phyloP scores from a whole-genome alignment of 148 eudicot species.

The Fagopyrum tataricum region DNA sequence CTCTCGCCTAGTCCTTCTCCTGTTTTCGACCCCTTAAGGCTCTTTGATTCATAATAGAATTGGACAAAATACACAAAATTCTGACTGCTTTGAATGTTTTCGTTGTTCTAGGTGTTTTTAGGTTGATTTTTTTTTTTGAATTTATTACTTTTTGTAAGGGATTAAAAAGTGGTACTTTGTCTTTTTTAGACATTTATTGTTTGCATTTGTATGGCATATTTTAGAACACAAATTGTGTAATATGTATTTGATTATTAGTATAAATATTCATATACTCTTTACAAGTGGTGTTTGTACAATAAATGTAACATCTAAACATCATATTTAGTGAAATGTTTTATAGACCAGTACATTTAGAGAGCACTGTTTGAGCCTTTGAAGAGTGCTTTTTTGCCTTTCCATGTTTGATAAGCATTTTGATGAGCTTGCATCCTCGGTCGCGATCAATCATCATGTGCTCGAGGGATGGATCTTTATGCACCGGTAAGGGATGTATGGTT shows the following conservation, averaged over 20 bases:
- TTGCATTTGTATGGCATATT: not conserved
- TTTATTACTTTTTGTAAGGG: not conserved
- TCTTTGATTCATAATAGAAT: conserved; percentile 27
- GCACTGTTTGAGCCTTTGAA: no score
- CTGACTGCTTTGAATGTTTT: no score
- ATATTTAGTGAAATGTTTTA: no score
- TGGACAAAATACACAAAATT: not conserved
- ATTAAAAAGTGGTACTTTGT: not conserved
- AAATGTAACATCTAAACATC: no score
- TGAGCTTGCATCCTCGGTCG: not conserved
- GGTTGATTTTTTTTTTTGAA: not conserved
- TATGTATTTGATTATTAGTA: no score
- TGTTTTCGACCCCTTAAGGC: conserved; percentile 32
- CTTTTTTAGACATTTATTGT: not conserved
- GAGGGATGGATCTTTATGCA: no score
- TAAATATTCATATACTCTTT: no score
- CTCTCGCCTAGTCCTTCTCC: conserved; percentile 48
- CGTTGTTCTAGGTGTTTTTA: not conserved
- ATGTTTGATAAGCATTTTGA: not conserved
- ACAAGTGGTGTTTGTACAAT: no score
- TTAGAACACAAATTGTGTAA: no score
- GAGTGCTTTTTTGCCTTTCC: not conserved
- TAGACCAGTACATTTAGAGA: no score
- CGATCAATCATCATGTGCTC: no score
- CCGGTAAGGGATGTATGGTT: no score